Base-by-base conservation (phyloP, 257 asterid species). In the Cynanchum wilfordii region DNA sequence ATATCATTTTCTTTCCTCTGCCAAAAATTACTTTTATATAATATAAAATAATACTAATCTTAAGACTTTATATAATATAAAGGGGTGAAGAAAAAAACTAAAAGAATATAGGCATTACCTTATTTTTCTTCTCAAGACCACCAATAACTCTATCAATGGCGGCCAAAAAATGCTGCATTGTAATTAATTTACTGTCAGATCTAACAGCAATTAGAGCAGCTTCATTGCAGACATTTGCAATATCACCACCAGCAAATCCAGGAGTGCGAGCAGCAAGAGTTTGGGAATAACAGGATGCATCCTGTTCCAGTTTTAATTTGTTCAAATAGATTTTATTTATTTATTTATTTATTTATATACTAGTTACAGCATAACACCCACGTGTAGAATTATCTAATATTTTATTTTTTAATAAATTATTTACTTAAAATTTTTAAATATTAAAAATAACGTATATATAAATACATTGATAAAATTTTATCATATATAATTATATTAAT, bases 231-330 rank as follows among this genome's bases (percentile, higher is more conserved):
- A 93, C 92, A 79, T 90, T 93, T 33, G 96, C 96, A 71, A 93
- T 93, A 81, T 93, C 98, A 17, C 97, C 98, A 45, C 98, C 98
- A 56, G 98, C 92, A 83, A 93, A 89, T 56, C 98, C 98, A 45
- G 98, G 98, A 50, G 98, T 93, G 60, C 90, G 87, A 64, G 98
- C 97, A 51, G 96, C 95, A 74, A 93, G 95, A 81, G 96, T 85
- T 76, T 85, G 88, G 16, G 98, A 93, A 79, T 89, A 90, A 77
- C 54, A 90, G 1, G 93, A 77, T 11, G 94, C 84, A 68, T 89
- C 89, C 24, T 83, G 80, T 75, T 90, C 98, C 70, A 93, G 96
- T 83, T 88, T 93, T 82, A 92, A 70, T 86, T 89, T 88, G 16
- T 80, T 84, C 72, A 92, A 76, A 80, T 93, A 89, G 77, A 93